Evolutionary conservation across 116 monocot species (phyloP), one percentile per base, ranked within the genome.

Genomic region (Iris pallida): DNA sequence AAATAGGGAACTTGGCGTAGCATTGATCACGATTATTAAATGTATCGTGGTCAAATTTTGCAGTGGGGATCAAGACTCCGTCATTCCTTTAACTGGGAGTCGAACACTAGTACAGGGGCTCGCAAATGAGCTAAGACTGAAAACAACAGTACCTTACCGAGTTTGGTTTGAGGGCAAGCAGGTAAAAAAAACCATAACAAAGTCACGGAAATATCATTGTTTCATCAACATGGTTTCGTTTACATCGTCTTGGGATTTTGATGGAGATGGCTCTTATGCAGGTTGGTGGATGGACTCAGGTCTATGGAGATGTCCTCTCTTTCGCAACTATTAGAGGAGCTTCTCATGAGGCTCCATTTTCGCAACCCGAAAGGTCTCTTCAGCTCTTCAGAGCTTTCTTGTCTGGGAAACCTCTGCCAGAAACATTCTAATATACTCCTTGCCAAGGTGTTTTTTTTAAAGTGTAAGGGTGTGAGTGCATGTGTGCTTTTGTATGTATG

Each of bases 251-350:
- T 13, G 49, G 30, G 30, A 30, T 30, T 51, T 51, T 51, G 7
- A 51, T 51, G 49, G 4, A 51, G 11, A 51, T 0, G 30, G 30
- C 30, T 30, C 30, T 30, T 30, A 30, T 30, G 2, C 61, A 92
- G 92, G 94, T 94, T 45, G 94, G 94, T 57, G 94, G 94, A 69
- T 94, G 94, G 94, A 94, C 94, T 47, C 90, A 94, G 65, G 87
- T 85, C 51, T 94, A 90, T 58, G 94, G 87, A 0, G 72, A 83
- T 42, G 65, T 79, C 47, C 85, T 94, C 9, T 75, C 94, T 4
- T 94, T 94, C 65, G 94, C 94, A 8, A 94, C 94, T 0, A 83
- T 94, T 7, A 75, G 94, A 83, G 94, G 94, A 57, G 94, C 94
- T 44, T 85, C 94, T 40, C 94, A 94, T 64, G 94, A 94, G 78